Evolutionary conservation across 2,329 filamentous ascomycete genomes (phyloP), one percentile per base, ranked within the genome.

Genomic region (Albophoma yamanashiensis): DNA sequence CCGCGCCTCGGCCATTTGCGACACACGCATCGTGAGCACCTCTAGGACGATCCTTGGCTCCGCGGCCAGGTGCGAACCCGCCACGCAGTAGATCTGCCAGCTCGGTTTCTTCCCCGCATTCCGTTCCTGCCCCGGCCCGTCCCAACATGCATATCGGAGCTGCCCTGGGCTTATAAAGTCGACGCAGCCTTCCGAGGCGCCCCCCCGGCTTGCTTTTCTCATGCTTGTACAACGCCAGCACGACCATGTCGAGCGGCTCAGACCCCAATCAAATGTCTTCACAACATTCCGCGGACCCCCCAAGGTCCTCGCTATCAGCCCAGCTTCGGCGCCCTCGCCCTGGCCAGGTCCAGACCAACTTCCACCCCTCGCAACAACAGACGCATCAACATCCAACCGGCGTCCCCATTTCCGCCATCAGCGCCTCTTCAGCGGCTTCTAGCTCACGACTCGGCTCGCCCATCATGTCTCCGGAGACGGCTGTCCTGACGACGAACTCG

Each of bases 381-480:
- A 36, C 40, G 34, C 56, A 58, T 55, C 75, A 74, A 61, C 66
- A 71, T 38, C 71, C 76, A 62, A 68, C 69, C 56, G 74, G 75
- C 39, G 68, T 80, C 47, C 79, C 82, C 40, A 70, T 75, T 45
- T 85, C 82, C 42, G 78, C 82, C 62, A 75, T 82, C 65, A 84
- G 81, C 73, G 75, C 77, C 59, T 84, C 82, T 22, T 82, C 83
- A 36, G 74, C 79, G 60, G 78, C 82, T 50, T 82, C 83, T 59
- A 81, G 76, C 67, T 82, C 81, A 17, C 77, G 76, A 60, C 78
- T 82, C 65, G 76, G 75, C 61, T 87, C 84, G 5, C 83, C 84
- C 59, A 74, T 80, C 68, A 79, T 84, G 77, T 81, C 82, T 43
- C 79, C 83, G 15, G 80, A 82, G 27, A 74, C 77, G 2, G 73